Base-by-base conservation (phyloP, 108 stramenopile genomes). In the Nannochloropsis salina region DNA sequence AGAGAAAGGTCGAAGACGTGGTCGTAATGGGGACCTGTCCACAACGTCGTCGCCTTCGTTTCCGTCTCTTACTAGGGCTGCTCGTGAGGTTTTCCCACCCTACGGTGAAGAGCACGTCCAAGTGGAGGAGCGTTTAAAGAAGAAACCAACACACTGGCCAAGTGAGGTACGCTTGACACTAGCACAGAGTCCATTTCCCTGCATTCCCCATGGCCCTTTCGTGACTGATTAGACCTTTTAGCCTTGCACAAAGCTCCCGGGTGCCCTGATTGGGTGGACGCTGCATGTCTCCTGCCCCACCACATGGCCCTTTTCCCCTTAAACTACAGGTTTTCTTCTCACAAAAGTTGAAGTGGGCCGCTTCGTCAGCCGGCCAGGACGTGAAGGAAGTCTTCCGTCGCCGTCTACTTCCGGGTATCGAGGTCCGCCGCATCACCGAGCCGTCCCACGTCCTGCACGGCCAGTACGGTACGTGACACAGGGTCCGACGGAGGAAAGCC, bases 361-460 rank as follows among this genome's bases (percentile, higher is more conserved):
- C 61, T 74, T 74, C 61, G 1, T 74, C 61, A 2, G 61, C 61
- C 4, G 61, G 61, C 20, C 61, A 74, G 61, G 61, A 74, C 61
- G n/a, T 74, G 20, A 74, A 74, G 61, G 61, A 74, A 6, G n/a
- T 15, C 61, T 74, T 74, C 61, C 61, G 61, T 74, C 61, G 61
- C 61, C 61, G 61, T 74, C 61, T 74, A 15, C 61, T 74, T n/a
- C 61, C 61, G n/a, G 61, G 61, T 6, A 74, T 74, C 61, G 61
- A 74, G n/a, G 61, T 74, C 61, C 61, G 61, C 2, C n/a, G n/a
- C 61, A 74, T 74, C 61, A 74, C 61, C 61, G 61, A 74, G 61
- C 61, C 61, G 20, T 74, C 61, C 61, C 61, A 74, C 61, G 61
- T 74, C 61, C 8, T 74, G 61, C 15, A 74, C 15, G 61, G 61